Percentiles rank a stretch among this genome's conserved stretches.
phyloP scores from a whole-genome alignment of 2,329 filamentous ascomycete species.

The Sclerotinia minor region DNA sequence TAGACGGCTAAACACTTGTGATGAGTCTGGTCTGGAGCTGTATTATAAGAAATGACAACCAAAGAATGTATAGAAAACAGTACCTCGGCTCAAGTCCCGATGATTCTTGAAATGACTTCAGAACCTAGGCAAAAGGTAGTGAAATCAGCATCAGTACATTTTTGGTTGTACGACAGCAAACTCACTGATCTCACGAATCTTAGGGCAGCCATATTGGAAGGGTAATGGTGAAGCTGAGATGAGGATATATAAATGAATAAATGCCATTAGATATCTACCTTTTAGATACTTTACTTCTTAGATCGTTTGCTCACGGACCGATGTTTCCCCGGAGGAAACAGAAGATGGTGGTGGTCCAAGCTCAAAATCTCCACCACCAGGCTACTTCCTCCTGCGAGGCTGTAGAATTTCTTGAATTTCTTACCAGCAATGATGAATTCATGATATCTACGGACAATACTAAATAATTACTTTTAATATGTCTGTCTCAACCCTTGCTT shows the following conservation, averaged over 20 bases:
- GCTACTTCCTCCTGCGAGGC: constrained; percentile 10
- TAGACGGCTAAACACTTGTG: neutral
- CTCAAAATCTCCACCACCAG: constrained; percentile 12
- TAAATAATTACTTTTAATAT: constrained; percentile 35
- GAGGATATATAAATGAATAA: constrained; percentile 14
- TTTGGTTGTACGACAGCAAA: constrained; percentile 9
- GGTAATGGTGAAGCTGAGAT: constrained; percentile 6
- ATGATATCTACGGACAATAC: constrained; percentile 25
- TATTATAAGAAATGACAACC: neutral
- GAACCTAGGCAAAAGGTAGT: constrained; percentile 58
- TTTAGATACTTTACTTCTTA: neutral
- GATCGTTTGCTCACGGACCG: neutral
- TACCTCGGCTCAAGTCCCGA: constrained; percentile 90
- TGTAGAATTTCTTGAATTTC: neutral
- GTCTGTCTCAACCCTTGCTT: constrained; percentile 54
- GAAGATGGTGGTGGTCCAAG: neutral
- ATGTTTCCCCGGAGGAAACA: neutral
- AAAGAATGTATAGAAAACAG: constrained; percentile 32
- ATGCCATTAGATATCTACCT: neutral
- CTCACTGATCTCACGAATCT: constrained; percentile 66
- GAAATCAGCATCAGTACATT: constrained; percentile 22
- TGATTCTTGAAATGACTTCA: constrained; percentile 73
- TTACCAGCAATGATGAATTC: constrained; percentile 34
- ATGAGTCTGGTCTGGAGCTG: neutral
- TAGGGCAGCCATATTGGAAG: constrained; percentile 51